Percentiles rank a stretch among this genome's conserved stretches.
Evolutionary conservation across 176 grass and related monocot genomes (phyloP).

Genomic region (Oryza longistaminata): DNA sequence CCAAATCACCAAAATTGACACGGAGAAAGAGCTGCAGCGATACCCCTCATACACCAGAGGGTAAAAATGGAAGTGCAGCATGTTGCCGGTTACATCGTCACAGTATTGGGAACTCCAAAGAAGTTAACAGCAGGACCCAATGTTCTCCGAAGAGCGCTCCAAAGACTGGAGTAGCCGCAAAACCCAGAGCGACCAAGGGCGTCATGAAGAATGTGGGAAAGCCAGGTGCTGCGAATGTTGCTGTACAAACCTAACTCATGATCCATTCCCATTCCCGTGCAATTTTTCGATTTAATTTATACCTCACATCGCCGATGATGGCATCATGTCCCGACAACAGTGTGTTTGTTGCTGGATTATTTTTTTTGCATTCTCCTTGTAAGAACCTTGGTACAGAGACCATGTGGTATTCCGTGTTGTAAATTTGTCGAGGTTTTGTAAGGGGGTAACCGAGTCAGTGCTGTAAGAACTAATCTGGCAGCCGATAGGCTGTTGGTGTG

Average conservation of each 20-base stretch:
- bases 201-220: constrained; percentile 36
- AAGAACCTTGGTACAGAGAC: constrained; percentile 38
- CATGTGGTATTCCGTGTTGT: constrained; percentile 31
- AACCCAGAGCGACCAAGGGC: constrained; percentile 41
- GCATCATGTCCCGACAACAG: constrained; percentile 34
- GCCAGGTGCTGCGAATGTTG: constrained; percentile 35
- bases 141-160: constrained; percentile 53
- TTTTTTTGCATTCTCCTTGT: constrained; percentile 45
- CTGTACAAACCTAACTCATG: constrained; percentile 62
- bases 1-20: constrained; percentile 79
- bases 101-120: constrained; percentile 64
- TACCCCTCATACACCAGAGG: constrained; percentile 46
- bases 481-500: constrained; percentile 35
- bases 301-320: constrained; percentile 42
- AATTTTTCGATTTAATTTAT: constrained; percentile 52
- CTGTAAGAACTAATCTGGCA: constrained; percentile 41
- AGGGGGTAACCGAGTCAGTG: constrained; percentile 37
- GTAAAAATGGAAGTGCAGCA: constrained; percentile 39
- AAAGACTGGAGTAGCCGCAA: constrained; percentile 38
- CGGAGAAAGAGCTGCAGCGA: constrained; percentile 86
- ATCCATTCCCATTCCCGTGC: constrained; percentile 24
- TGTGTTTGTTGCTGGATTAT: constrained; percentile 42
- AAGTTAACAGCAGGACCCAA: constrained; percentile 46
- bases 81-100: constrained; percentile 65
- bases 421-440: constrained; percentile 46